Evolutionary conservation across 2,329 filamentous ascomycete species (phyloP).

Genomic region (Ophiostoma himal-ulmi): DNA sequence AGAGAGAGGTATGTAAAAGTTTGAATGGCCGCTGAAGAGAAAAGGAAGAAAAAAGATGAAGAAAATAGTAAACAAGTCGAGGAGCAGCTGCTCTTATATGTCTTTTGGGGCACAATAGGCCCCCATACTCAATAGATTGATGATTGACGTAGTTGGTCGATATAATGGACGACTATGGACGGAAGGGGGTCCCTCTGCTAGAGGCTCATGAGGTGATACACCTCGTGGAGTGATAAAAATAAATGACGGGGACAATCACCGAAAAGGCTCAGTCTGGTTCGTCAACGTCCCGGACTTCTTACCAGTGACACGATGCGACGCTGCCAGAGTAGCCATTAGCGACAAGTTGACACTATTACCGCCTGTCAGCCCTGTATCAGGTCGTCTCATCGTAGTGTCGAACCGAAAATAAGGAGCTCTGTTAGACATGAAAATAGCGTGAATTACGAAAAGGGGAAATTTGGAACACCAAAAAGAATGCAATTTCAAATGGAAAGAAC

Average conservation of each 20-base stretch:
- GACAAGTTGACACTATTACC: conserved; percentile 9
- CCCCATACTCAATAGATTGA: not conserved
- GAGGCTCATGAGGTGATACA: conserved; percentile 1
- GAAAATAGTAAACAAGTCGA: conserved; percentile 6
- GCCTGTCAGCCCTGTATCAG: conserved; percentile 23
- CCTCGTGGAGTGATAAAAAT: conserved; percentile 5
- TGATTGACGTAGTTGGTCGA: not conserved
- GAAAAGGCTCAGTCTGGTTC: conserved; percentile 10
- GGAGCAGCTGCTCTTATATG: conserved; percentile 16
- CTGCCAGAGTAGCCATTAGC: conserved; percentile 21
- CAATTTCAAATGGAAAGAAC: not conserved
- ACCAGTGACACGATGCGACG: conserved; percentile 15
- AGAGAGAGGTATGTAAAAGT: conserved; percentile 18
- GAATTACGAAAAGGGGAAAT: not conserved
- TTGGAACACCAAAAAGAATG: not conserved
- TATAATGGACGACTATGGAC: not conserved
- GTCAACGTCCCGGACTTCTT: not conserved
- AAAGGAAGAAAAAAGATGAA: not conserved
- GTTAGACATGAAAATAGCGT: not conserved
- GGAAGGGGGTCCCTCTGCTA: not conserved
- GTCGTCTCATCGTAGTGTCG: conserved; percentile 18
- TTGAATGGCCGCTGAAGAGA: conserved; percentile 18
- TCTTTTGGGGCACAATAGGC: not conserved
- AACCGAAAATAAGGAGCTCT: not conserved
- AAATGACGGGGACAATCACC: conserved; percentile 9